A percentile compares a stretch with the other conserved stretches of the same genome.
Conservation (phyloP, 2,329 filamentous ascomycete genomes). For the Apiospora rasikravindrae region DNA sequence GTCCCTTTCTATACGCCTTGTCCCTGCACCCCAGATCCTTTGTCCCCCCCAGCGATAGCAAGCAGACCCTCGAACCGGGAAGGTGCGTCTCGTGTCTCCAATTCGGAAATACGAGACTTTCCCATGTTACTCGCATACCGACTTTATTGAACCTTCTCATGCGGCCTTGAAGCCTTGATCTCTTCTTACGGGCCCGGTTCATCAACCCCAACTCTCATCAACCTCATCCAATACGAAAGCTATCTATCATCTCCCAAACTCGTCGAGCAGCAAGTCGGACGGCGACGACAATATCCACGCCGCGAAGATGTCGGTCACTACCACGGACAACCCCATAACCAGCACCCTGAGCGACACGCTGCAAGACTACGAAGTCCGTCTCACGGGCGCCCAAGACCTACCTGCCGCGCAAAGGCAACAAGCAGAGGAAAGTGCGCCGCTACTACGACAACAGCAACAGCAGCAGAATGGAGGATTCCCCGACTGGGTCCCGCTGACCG, state of each 20-base stretch:
- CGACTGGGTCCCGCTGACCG: constrained; percentile 28
- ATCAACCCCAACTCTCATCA: background rate
- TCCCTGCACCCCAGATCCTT: constrained; percentile 3
- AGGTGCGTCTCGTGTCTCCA: background rate
- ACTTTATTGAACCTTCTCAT: background rate
- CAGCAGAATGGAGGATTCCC: constrained; percentile 7
- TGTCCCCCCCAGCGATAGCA: background rate
- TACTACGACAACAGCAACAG: background rate
- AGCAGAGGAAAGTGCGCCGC: background rate
- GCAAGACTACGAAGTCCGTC: constrained; percentile 37
- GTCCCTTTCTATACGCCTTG: background rate
- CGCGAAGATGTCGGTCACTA: constrained; percentile 31
- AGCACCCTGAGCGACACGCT: constrained; percentile 30
- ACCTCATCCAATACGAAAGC: background rate
- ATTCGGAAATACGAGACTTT: background rate
- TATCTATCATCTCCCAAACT: background rate
- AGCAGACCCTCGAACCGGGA: background rate
- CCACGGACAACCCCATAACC: constrained; percentile 31
- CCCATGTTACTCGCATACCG: background rate
- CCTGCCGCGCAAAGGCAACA: constrained; percentile 10
- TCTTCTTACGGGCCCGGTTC: background rate
- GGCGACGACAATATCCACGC: background rate
- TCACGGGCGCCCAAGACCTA: constrained; percentile 27
- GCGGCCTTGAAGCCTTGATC: background rate
- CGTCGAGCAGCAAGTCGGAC: background rate